Evolutionary conservation across 148 eudicot genomes (phyloP).

Genomic region (Spergularia bocconei): DNA sequence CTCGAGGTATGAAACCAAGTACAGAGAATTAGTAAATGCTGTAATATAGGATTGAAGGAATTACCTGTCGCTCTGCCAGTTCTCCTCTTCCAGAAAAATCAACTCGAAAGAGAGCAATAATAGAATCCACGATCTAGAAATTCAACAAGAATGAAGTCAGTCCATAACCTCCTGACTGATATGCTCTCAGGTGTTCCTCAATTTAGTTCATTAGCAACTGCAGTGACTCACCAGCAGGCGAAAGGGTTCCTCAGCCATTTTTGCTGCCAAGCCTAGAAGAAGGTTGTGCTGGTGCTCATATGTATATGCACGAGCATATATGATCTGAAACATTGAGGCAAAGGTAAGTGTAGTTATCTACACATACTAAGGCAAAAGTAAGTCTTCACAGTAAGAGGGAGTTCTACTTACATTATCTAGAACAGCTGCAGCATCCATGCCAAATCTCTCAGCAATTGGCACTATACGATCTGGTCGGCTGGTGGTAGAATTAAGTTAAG

Average conservation of each 20-base stretch:
- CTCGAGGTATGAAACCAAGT: not conserved
- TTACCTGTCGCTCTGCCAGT: slow-evolving; percentile 96
- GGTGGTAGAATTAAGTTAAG: slow-evolving; percentile 34
- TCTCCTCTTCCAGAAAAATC: slow-evolving; percentile 98
- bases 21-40: not conserved
- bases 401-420: slow-evolving; percentile 70
- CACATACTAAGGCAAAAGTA: not conserved
- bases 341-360: not conserved
- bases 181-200: not conserved
- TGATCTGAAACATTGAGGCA: slow-evolving; percentile 48
- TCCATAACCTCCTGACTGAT: slow-evolving; percentile 5
- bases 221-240: slow-evolving; percentile 64
- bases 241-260: slow-evolving; percentile 98
- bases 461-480: slow-evolving; percentile 96
- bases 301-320: slow-evolving; percentile 98
- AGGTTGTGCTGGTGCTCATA: slow-evolving; percentile 95
- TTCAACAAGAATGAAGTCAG: slow-evolving; percentile 14
- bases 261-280: slow-evolving; percentile 94
- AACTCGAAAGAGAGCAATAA: slow-evolving; percentile 89
- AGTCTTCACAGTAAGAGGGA: not conserved
- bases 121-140: slow-evolving; percentile 79
- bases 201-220: not conserved
- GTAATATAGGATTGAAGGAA: not conserved
- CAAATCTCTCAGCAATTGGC: slow-evolving; percentile 96
- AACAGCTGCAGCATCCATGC: slow-evolving; percentile 97